Base-by-base conservation (phyloP, 2,329 filamentous ascomycete species). In the Mycocentrospora acerina region DNA sequence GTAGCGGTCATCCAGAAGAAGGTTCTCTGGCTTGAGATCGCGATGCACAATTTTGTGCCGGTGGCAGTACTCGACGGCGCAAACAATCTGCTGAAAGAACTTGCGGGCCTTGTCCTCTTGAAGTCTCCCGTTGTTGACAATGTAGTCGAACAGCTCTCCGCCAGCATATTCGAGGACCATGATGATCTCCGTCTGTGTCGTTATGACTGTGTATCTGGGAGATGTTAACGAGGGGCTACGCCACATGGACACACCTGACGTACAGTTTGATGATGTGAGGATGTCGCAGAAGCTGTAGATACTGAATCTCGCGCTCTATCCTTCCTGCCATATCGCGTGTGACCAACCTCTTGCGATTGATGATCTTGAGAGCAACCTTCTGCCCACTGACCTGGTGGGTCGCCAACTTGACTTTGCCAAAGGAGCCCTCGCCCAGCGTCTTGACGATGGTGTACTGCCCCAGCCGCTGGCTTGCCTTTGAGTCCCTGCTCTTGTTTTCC, bases 121-220 rank as follows among this genome's bases (percentile, higher is more conserved):
- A 79, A 97, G 89, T 62, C 88, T 85, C 38, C 93, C 93, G 64
- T 96, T 84, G 62, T 90, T 86, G 42, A 98, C 93, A 47, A 98
- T 93, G 71, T 97, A 97, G 70, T 98, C 91, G 71, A 98, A 98
- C 44, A 98, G 78, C 70, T 98, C 93, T 45, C 88, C 88, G 46
- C 93, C 93, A 28, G 93, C 93, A 70, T 95, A 98, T 70, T 98
- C 93, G 54, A 98, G 81, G 32, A 98, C 93, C 93, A 98, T 98
- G 69, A 97, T 93, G 65, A 98, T 98, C 67, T 98, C 93, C 46
- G 80, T 83, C 16, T 84, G 82, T 6, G 91, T 96, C 48, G 95
- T 96, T 67, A 98, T 97, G 50, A 98, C 93, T 19, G 93, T 97
- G 70, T 89, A 95, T 40, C 88, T 93, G 58, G 2, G 9, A 1